Percentiles rank a stretch among this genome's conserved stretches.
These are phyloP conservation scores for Allium fistulosum DNA, from an alignment of 106 monocot species.

Conservation along the genomic window DNA sequence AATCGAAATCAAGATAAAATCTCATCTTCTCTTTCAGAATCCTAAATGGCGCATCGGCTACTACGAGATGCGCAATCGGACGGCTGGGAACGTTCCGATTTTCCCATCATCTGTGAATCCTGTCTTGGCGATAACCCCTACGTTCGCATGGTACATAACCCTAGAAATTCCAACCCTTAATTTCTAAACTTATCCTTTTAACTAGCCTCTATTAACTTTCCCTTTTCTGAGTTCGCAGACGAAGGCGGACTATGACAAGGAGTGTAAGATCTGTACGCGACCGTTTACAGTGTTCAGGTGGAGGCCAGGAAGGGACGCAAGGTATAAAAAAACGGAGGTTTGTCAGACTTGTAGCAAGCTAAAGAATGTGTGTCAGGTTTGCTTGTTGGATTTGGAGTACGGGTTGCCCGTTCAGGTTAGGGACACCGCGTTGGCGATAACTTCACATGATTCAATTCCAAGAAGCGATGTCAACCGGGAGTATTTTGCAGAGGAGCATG, in stretches of 20 bases:
- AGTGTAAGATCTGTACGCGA: constrained; percentile 95
- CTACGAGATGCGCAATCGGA: constrained; percentile 68
- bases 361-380: constrained; percentile 89
- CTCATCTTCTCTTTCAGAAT: not conserved
- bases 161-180: not conserved
- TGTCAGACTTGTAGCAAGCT: constrained; percentile 79
- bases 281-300: constrained; percentile 98
- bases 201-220: not conserved
- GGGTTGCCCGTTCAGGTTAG: constrained; percentile 96
- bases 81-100: constrained; percentile 75
- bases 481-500: constrained; percentile 98
- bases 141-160: constrained; percentile 51
- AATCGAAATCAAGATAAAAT: too few relatives aligned
- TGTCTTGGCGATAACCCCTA: constrained; percentile 77
- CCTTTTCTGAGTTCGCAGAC: constrained; percentile 5
- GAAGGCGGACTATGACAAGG: constrained; percentile 85
- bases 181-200: constrained; percentile 2
- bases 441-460: constrained; percentile 92
- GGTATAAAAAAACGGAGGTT: constrained; percentile 63
- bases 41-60: constrained; percentile 53
- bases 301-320: constrained; percentile 89
- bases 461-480: constrained; percentile 95
- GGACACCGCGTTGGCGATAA: constrained; percentile 85
- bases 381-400: constrained; percentile 96
- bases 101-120: constrained; percentile 73